Evolutionary conservation across 495 filamentous ascomycete genomes (phyloP).

Genomic region (Penicillium herquei): DNA sequence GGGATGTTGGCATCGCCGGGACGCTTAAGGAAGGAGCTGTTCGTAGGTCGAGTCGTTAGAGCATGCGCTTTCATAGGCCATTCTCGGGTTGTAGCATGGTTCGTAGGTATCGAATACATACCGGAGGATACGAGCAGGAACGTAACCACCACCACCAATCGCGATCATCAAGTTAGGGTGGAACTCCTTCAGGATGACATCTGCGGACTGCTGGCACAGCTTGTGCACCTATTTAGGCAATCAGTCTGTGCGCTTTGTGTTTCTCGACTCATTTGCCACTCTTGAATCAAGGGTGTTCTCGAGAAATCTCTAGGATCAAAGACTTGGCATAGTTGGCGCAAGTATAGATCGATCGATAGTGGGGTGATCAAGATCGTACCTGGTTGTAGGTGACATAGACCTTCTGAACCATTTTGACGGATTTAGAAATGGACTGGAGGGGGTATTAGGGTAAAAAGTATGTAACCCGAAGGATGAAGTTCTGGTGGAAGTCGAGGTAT

Average conservation of each 20-base stretch:
- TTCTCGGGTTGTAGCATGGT: not conserved
- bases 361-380: slow-evolving; percentile 45
- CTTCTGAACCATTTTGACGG: slow-evolving; percentile 74
- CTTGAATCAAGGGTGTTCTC: not conserved
- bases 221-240: slow-evolving; percentile 75
- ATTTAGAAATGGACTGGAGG: not conserved
- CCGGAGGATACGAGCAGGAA: slow-evolving; percentile 94
- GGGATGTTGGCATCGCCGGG: slow-evolving; percentile 89
- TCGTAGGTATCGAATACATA: slow-evolving; percentile 24
- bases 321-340: not conserved
- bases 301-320: not conserved
- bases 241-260: slow-evolving; percentile 2
- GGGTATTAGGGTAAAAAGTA: slow-evolving; percentile 2
- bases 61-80: not conserved
- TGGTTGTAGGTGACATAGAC: slow-evolving; percentile 95
- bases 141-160: slow-evolving; percentile 96
- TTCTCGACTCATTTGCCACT: not conserved
- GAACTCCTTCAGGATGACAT: slow-evolving; percentile 76
- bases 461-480: not conserved
- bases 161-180: slow-evolving; percentile 96
- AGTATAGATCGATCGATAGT: slow-evolving; percentile 3
- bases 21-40: slow-evolving; percentile 88
- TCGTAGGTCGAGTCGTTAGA: slow-evolving; percentile 1
- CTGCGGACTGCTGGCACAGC: slow-evolving; percentile 83
- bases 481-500: too few species aligned